A percentile compares a stretch with the other conserved stretches of the same genome.
phyloP scores from a whole-genome alignment of 1,284 basidiomycete genomes.

The Agroathelia rolfsii region DNA sequence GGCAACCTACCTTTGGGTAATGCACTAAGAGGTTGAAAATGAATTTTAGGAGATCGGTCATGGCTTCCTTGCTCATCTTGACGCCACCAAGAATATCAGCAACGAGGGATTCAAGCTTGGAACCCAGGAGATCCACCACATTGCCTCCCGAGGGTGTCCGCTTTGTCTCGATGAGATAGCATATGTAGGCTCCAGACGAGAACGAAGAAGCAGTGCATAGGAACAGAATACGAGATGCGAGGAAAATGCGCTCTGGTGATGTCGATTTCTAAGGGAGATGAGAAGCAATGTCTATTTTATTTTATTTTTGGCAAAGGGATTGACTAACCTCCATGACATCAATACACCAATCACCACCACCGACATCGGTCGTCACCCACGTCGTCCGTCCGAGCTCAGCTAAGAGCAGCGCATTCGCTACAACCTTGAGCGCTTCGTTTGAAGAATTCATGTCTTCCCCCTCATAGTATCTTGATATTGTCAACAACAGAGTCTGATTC shows the following conservation, averaged over 20 bases:
- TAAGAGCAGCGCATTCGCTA: constrained; percentile 68
- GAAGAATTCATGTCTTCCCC: constrained; percentile 50
- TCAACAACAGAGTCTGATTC: constrained; percentile 45
- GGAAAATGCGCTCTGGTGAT: constrained; percentile 56
- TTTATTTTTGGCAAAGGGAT: constrained; percentile 1
- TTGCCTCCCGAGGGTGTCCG: constrained; percentile 29
- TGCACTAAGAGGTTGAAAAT: constrained; percentile 68
- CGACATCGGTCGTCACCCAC: constrained; percentile 47
- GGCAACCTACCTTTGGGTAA: constrained; percentile 42
- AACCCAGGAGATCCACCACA: constrained; percentile 47
- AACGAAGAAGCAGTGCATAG: constrained; percentile 49
- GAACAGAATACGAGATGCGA: constrained; percentile 67
- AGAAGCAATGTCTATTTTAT: constrained; percentile 6
- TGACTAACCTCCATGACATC: constrained; percentile 50
- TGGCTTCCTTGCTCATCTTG: constrained; percentile 56
- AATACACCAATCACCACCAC: constrained; percentile 49
- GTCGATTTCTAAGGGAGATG: constrained; percentile 43
- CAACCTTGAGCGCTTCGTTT: constrained; percentile 61
- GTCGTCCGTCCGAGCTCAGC: constrained; percentile 49
- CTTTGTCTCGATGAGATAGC: constrained; percentile 51
- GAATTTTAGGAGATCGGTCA: constrained; percentile 69
- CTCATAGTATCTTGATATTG: constrained; percentile 39
- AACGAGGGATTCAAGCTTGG: constrained; percentile 45
- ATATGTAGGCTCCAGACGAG: constrained; percentile 34
- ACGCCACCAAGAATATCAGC: constrained; percentile 35